Percentiles rank a stretch among this genome's conserved stretches.
Evolutionary conservation across 2,329 filamentous ascomycete genomes (phyloP).

Genomic region (Stachybotrys elegans): DNA sequence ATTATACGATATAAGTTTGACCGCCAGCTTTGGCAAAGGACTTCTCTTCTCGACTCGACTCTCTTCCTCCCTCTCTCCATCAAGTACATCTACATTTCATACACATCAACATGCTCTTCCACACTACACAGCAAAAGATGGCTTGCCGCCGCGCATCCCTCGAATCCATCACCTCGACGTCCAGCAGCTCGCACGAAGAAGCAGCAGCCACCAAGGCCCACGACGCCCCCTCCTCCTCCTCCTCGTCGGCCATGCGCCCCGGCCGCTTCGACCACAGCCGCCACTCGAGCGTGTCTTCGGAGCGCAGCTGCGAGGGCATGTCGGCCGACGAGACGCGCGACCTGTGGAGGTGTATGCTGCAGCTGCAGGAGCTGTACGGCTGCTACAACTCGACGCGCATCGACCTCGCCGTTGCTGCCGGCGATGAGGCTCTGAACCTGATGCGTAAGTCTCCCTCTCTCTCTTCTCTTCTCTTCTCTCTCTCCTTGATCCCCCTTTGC

Average conservation of each 20-base stretch:
- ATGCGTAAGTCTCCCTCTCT: conserved; percentile 34
- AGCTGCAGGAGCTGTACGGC: conserved; percentile 39
- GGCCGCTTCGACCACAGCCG: conserved; percentile 11
- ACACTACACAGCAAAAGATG: too few species aligned
- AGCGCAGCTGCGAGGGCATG: conserved; percentile 26
- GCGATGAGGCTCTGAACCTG: conserved; percentile 31
- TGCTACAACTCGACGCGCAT: conserved; percentile 47
- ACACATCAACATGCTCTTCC: too few species aligned
- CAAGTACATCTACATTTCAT: too few species aligned
- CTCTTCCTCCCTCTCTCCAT: too few species aligned
- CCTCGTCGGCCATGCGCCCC: conserved; percentile 1
- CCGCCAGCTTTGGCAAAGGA: too few species aligned
- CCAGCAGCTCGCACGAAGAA: conserved; percentile 10
- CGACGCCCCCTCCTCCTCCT: conserved; percentile 6
- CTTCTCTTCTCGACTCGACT: too few species aligned
- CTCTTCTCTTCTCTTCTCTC: too few species aligned
- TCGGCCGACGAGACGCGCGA: conserved; percentile 32
- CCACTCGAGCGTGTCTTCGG: conserved; percentile 22
- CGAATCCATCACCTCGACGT: neutral
- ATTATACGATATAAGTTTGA: too few species aligned
- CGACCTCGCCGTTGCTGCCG: conserved; percentile 38
- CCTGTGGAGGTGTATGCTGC: conserved; percentile 44
- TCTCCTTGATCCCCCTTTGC: neutral
- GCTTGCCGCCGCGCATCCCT: neutral
- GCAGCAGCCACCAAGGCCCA: conserved; percentile 10